Percentiles rank a stretch among this genome's conserved stretches.
phyloP scores from a whole-genome alignment of 306 rosid genomes.

The Calophaca sinica region DNA sequence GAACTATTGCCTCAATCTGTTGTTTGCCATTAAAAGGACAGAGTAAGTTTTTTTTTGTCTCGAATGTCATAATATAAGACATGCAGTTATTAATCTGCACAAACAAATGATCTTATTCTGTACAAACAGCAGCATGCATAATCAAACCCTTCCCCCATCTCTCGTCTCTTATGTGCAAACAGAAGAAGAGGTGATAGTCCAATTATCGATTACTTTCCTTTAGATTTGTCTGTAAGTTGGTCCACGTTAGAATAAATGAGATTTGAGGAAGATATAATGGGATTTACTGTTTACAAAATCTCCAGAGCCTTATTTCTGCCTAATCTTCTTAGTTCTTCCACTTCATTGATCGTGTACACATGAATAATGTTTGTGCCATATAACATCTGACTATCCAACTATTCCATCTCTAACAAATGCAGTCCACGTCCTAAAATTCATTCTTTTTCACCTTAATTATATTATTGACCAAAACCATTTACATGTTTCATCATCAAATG shows the following conservation, averaged over 20 bases:
- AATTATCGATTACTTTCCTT: slow-evolving; percentile 23
- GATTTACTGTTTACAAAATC: slow-evolving; percentile 4
- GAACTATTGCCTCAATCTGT: slow-evolving; percentile 92
- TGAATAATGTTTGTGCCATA: background rate
- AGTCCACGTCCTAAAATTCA: slow-evolving; percentile 12
- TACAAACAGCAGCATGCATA: background rate
- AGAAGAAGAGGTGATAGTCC: slow-evolving; percentile 1
- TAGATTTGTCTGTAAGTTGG: background rate
- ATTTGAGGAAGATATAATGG: background rate
- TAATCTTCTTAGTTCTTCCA: background rate
- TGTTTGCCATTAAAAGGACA: slow-evolving; percentile 42
- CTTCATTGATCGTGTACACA: background rate
- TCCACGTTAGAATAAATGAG: slow-evolving; percentile 14
- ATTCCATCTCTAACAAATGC: background rate
- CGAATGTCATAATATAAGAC: slow-evolving; percentile 25
- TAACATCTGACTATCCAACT: slow-evolving; percentile 11
- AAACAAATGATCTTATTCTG: slow-evolving; percentile 21
- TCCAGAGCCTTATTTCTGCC: slow-evolving; percentile 1
- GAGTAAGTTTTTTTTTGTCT: background rate
- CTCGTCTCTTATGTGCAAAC: background rate
- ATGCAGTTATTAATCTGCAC: slow-evolving; percentile 36
- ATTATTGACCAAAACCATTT: slow-evolving; percentile 14
- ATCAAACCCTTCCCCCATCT: background rate
- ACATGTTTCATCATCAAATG: background rate
- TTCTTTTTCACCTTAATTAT: background rate